Evolutionary conservation across 2,329 filamentous ascomycete species (phyloP), one percentile per base, ranked within the genome.

Genomic region (Beauveria varroae): DNA sequence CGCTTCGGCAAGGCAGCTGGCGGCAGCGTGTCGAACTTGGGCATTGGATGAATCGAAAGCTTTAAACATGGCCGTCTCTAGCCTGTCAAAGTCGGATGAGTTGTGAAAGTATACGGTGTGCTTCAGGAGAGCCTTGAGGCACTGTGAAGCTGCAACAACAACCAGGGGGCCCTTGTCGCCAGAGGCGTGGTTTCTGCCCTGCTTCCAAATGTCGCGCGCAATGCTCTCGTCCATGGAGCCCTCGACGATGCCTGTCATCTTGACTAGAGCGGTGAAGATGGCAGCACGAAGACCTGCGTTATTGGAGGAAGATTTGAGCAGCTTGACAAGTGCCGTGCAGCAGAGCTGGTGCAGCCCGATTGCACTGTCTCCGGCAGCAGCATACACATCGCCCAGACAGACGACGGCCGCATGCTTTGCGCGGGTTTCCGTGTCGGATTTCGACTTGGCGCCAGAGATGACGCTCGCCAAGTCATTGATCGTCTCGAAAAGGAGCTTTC

Each of bases 181-280:
- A 0, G 86, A 81, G 30, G 89, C 89, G 67, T 89, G 83, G 73
- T 82, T 91, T 64, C 95, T 86, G 28, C 87, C 88, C 72, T 93
- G 90, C 74, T 97, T 99, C 91, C 92, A 98, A 18, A 96, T 85
- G 72, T 97, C 93, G 69, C 92, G 86, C n/a, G 90, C 90, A 43
- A 93, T 81, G 60, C 78, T 80, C 73, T 99, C 95, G 67, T 99
- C 95, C 68, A 93, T 81, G 63, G 90, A 91, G 5, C 81, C 80
- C 60, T 84, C 83, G 30, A 97, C 85, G 73, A 93, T 93, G 62
- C 81, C 82, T 28, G 88, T 81, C 46, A 97, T 83, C 75, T 92
- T 93, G 47, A 84, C 86, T 54, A 96, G 75, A 1, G 91, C 85
- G 50, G 80, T 83, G 69, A 96, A 91, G 24, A 92, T 81, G 20